Evolutionary conservation across 345 rosid species (phyloP), one percentile per base, ranked within the genome.

Genomic region (Eutrema yunnanense): DNA sequence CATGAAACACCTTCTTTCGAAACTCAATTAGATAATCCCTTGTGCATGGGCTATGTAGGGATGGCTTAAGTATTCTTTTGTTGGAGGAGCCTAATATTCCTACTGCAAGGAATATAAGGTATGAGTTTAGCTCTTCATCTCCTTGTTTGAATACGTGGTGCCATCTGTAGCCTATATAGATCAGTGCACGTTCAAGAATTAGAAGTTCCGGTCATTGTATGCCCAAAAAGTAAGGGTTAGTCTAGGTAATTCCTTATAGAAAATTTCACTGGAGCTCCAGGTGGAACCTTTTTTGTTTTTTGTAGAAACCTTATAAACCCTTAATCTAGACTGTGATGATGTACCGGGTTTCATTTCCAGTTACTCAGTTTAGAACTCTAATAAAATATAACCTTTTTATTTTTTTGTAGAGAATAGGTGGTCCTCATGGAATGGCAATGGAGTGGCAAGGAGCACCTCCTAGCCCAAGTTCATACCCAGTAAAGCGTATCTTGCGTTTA

Each of bases 361-460:
- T 62, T 37, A 44, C 71, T 38, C 46, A 48, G 63, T 32, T 54
- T 22, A 73, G 5, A 66, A 67, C 14, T 63, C 47, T 56, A 7
- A 51, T 41, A 29, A 19, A 12, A 27, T n/a, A 27, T 5, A 26
- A 51, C 44, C 26, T 66, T 72, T 16, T 52, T 3, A 34, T 47
- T 13, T 37, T 36, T 8, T 50, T 57, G 76, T 87, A 95, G 99
- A 87, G 98, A 84, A 62, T 88, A 71, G 81, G 90, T 72, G 92
- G 96, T 56, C 89, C 85, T 37, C 88, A 85, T 71, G 99, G 99
- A 71, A 92, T 95, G 98, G 86, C 94, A 30, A 95, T 95, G 98
- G 99, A 95, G 77, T 95, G 99, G 99, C 98, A 95, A 85, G 87
- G 97, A 62, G 96, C 90, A 9, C 94, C 96, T 68, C 88, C 99